Conservation (phyloP, 2,329 filamentous ascomycete species). For the Coniochaeta pulveracea region DNA sequence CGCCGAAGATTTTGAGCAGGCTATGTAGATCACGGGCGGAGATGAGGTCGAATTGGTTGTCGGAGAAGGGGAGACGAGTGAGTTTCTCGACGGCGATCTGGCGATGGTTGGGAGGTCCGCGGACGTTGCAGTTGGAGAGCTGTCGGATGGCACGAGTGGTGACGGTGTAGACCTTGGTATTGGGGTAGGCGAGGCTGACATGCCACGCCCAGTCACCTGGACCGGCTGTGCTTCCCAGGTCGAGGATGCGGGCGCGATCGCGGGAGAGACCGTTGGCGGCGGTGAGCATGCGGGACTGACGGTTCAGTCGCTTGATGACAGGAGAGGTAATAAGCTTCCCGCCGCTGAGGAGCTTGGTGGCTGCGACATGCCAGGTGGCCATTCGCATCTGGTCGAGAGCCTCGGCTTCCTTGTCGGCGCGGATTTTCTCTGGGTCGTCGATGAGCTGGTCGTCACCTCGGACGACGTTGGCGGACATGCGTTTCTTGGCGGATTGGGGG, state of each 20-base stretch:
- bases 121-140: constrained; percentile 61
- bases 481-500: constrained; percentile 58
- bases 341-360: constrained; percentile 49
- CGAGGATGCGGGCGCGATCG: constrained; percentile 59
- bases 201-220: constrained; percentile 96
- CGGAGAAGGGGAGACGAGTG: constrained; percentile 73
- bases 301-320: constrained; percentile 48
- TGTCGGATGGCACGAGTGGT: constrained; percentile 63
- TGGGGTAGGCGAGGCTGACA: constrained; percentile 74
- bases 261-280: constrained; percentile 30
- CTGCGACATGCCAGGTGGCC: constrained; percentile 50
- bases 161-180: constrained; percentile 79
- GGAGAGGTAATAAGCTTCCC: constrained; percentile 54
- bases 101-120: constrained; percentile 78
- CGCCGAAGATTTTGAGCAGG: constrained; percentile 62
- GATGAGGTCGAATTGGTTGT: constrained; percentile 82
- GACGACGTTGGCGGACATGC: constrained; percentile 60
- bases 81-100: constrained; percentile 68
- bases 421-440: constrained; percentile 51
- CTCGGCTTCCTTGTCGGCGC: constrained; percentile 67
- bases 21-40: constrained; percentile 80
- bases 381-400: constrained; percentile 61
- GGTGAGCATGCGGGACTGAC: constrained; percentile 37
- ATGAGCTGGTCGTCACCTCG: constrained; percentile 56
- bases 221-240: constrained; percentile 75